Evolutionary conservation across 176 grass and related monocot genomes (phyloP).

Genomic region (Panicum miliaceum): DNA sequence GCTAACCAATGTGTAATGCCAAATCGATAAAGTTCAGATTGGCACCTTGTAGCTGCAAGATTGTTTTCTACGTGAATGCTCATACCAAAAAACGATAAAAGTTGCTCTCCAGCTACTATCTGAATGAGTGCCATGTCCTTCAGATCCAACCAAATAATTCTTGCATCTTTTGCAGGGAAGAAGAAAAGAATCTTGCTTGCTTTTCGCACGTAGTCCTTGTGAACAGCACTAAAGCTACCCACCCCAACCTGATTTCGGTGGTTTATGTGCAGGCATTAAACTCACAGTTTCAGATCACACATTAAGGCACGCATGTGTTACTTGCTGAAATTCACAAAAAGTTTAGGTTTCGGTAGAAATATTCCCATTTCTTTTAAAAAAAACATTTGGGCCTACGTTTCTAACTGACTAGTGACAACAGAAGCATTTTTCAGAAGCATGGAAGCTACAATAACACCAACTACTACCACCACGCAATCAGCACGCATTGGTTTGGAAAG

Average conservation of each 20-base stretch:
- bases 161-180: not conserved
- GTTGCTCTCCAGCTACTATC: slow-evolving; percentile 1
- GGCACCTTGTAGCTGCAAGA: slow-evolving; percentile 14
- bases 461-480: not conserved
- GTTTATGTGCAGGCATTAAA: not conserved
- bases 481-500: not conserved
- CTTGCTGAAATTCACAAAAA: slow-evolving; percentile 20
- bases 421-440: not conserved
- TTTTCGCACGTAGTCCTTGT: not conserved
- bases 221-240: not conserved
- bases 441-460: not conserved
- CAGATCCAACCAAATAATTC: not conserved
- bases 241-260: not conserved
- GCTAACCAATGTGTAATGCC: slow-evolving; percentile 28
- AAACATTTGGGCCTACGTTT: not conserved
- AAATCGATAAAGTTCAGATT: slow-evolving; percentile 21
- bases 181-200: not conserved
- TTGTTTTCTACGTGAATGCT: slow-evolving; percentile 4
- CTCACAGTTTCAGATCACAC: slow-evolving; percentile 9
- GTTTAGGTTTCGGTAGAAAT: not conserved
- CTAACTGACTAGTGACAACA: not conserved
- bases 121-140: not conserved
- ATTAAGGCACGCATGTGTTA: not conserved
- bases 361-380: not conserved
- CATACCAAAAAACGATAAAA: not conserved